phyloP scores from a whole-genome alignment of 2,329 filamentous ascomycete genomes.

The Lachnellula arida region DNA sequence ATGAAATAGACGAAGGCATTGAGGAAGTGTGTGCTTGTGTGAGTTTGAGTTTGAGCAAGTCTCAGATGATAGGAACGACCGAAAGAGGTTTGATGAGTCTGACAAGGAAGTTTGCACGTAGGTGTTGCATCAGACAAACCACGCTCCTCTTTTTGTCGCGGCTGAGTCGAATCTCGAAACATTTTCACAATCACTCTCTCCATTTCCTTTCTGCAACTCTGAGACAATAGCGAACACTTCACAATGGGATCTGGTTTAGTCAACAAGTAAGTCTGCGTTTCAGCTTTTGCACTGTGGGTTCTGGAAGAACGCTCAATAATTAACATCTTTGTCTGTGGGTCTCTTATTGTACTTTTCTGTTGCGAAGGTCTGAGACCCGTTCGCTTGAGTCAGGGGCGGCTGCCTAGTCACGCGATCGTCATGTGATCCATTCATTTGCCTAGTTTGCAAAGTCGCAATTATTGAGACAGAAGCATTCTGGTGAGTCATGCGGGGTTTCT shows the following conservation, averaged over 20 bases:
- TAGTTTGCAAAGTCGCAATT: not conserved
- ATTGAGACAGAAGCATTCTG: not conserved
- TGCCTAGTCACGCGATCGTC: not conserved
- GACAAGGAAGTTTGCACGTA: not conserved
- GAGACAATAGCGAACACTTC: not conserved
- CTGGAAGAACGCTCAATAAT: not conserved
- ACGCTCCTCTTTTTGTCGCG: not conserved
- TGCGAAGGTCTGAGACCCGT: not conserved
- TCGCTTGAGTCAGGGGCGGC: slow-evolving; percentile 1
- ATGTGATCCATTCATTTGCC: not conserved
- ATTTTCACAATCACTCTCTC: not conserved
- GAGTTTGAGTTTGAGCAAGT: not conserved
- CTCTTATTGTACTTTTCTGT: not conserved
- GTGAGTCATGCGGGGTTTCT: not conserved
- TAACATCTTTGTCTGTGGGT: not conserved
- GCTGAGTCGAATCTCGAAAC: not conserved
- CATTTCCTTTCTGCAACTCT: not conserved
- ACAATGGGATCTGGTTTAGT: not conserved
- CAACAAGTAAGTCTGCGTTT: not conserved
- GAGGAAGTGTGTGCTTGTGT: not conserved
- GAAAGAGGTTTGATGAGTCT: not conserved
- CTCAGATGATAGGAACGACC: not conserved
- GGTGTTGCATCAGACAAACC: not conserved
- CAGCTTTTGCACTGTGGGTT: not conserved
- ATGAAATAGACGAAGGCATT: not conserved